Evolutionary conservation across 805 yeast species (phyloP), one percentile per base, ranked within the genome.

Genomic region (Nakazawaea anatomiae): DNA sequence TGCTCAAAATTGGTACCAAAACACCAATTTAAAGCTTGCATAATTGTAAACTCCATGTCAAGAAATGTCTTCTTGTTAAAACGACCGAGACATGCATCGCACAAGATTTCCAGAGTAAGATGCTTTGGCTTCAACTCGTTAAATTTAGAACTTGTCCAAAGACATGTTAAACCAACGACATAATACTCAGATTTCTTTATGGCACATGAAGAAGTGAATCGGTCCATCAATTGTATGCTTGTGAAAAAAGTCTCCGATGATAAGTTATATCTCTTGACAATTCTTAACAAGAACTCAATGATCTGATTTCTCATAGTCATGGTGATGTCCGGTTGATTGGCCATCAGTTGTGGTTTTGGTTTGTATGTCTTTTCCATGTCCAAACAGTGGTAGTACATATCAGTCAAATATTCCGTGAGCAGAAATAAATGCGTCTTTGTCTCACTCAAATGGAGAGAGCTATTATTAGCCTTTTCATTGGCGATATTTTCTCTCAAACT

Each of bases 11-110:
- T 81, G 28, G 88, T 80, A 47, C 80, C 74, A 38, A 85, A 68
- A 55, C 77, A 73, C 92, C 92, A 87, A 50, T 80, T 71, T 54
- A 87, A 69, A 5, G 81, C 72, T 59, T 77, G 80, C 52, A 86
- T 69, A 42, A 87, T 74, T 58, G 83, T 84, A 52, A 82, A 73
- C 62, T 87, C 95, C 81, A 85, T 81, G 60, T 81, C 82, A 52
- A 82, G 68, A 60, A 86, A 80, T 54, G 79, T 69, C 55, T 74
- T 72, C 55, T 74, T 76, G 48, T 79, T 73, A 64, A 80, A 82
- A 60, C 79, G 77, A 55, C 77, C 73, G 63, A 82, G 79, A 63
- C 85, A 80, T 64, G 80, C 71, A 51, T 75, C 76, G 58, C 77
- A 70, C 47, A 82, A 67, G 55, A 75, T 77, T 47, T 72, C 71